These are phyloP conservation scores for Canavalia gladiata DNA, from an alignment of 306 rosid genomes.

Conservation along the genomic window DNA sequence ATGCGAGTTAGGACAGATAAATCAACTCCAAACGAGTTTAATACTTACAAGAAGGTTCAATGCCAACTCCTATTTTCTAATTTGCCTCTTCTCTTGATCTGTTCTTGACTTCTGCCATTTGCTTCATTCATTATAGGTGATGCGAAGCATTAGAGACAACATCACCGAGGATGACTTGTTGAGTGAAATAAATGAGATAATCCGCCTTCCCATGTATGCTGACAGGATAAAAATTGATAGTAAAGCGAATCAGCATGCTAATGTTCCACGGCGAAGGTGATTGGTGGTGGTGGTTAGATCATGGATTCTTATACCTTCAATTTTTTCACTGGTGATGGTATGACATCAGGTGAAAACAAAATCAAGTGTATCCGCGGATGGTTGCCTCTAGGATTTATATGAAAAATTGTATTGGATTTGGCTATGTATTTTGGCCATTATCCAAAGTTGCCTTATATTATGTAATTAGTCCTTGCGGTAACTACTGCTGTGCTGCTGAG, in stretches of 20 bases:
- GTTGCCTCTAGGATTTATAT: slow-evolving; percentile 45
- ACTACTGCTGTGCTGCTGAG: slow-evolving; percentile 63
- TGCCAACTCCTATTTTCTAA: slow-evolving; percentile 10
- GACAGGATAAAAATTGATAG: slow-evolving; percentile 88
- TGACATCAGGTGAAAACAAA: slow-evolving; percentile 36
- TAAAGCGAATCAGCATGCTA: slow-evolving; percentile 75
- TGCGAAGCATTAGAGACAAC: slow-evolving; percentile 95
- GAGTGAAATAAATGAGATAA: slow-evolving; percentile 88
- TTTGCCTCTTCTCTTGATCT: slow-evolving; percentile 13
- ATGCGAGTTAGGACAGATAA: slow-evolving; percentile 86
- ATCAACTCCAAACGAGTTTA: slow-evolving; percentile 88
- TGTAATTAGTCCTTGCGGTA: slow-evolving; percentile 63
- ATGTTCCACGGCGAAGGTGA: slow-evolving; percentile 79
- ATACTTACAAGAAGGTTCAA: slow-evolving; percentile 86
- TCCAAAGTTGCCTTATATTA: slow-evolving; percentile 47
- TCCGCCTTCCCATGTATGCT: slow-evolving; percentile 96
- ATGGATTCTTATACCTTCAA: slow-evolving; percentile 23
- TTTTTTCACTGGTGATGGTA: slow-evolving; percentile 38
- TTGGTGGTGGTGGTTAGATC: slow-evolving; percentile 41
- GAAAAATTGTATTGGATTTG: slow-evolving; percentile 39
- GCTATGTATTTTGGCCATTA: slow-evolving; percentile 52
- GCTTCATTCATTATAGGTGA: slow-evolving; percentile 63
- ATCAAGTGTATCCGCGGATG: slow-evolving; percentile 37
- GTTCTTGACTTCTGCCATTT: slow-evolving; percentile 30
- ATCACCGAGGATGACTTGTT: slow-evolving; percentile 85